Evolutionary conservation across 306 rosid species (phyloP).

Genomic region (Aeschynomene evenia): DNA sequence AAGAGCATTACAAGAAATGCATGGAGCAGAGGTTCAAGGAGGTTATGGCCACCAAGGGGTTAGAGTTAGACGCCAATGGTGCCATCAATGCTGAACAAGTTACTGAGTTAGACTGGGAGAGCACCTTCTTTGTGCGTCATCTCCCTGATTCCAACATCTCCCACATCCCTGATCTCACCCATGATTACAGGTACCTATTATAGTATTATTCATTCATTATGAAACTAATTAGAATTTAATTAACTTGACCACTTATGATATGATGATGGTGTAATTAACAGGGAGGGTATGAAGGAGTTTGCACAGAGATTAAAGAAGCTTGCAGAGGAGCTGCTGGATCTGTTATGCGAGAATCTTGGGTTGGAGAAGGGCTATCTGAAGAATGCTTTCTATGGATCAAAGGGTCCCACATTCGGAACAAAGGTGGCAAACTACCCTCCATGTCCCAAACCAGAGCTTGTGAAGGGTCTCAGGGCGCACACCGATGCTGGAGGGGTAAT

Average conservation of each 20-base stretch:
- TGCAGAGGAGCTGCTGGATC: constrained; percentile 62
- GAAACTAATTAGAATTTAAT: no score
- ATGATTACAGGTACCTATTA: constrained; percentile 66
- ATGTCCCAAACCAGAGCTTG: constrained; percentile 68
- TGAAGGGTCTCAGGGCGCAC: constrained; percentile 78
- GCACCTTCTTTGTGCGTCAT: constrained; percentile 66
- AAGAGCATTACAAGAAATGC: constrained; percentile 60
- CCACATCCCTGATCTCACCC: constrained; percentile 52
- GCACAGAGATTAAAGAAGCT: constrained; percentile 51
- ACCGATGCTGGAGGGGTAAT: constrained; percentile 80
- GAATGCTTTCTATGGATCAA: constrained; percentile 57
- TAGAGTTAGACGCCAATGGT: no score
- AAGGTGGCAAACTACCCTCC: constrained; percentile 78
- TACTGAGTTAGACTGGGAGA: constrained; percentile 69
- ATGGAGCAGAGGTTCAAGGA: constrained; percentile 76
- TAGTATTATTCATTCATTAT: no score
- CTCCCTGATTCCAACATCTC: constrained; percentile 59
- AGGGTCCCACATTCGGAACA: constrained; percentile 68
- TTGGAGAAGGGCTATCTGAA: constrained; percentile 60
- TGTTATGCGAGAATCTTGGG: constrained; percentile 75
- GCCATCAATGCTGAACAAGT: constrained; percentile 45
- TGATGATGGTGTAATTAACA: neutral
- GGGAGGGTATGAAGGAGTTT: constrained; percentile 62
- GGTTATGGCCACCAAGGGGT: constrained; percentile 43
- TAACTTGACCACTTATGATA: no score